Evolutionary conservation across 192 early-diverging fungal species (phyloP).

Genomic region (Coemansia sp.): DNA sequence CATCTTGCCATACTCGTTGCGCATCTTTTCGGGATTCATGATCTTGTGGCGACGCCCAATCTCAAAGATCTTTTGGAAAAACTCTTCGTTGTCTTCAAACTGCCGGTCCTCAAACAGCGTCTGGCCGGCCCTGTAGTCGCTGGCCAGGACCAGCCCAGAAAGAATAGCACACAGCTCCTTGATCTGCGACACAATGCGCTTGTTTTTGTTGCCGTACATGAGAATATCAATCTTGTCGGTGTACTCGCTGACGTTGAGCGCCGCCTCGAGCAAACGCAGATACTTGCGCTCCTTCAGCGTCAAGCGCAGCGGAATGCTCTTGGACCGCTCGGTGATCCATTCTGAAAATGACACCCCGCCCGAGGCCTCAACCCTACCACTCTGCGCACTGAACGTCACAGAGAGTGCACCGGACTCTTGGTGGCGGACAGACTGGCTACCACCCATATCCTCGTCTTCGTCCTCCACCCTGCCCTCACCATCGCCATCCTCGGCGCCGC

Average conservation of each 20-base stretch:
- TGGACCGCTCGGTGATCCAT: conserved; percentile 83
- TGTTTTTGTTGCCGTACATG: conserved; percentile 74
- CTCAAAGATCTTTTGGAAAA: conserved; percentile 71
- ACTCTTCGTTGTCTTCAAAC: conserved; percentile 73
- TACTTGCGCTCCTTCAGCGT: conserved; percentile 88
- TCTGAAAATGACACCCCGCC: conserved; percentile 61
- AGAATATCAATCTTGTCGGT: conserved; percentile 82
- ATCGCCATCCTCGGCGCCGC: too few species aligned
- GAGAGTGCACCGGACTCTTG: conserved; percentile 26
- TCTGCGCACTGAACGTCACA: conserved; percentile 39
- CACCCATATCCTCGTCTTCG: background rate
- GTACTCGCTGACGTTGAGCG: conserved; percentile 86
- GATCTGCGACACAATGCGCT: conserved; percentile 91
- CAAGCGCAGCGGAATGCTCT: conserved; percentile 93
- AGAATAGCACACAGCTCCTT: conserved; percentile 94
- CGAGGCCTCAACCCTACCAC: conserved; percentile 37
- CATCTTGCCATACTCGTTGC: conserved; percentile 92
- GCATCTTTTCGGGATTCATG: conserved; percentile 97
- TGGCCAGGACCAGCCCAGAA: conserved; percentile 81
- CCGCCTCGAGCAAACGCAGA: conserved; percentile 91
- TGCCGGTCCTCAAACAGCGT: conserved; percentile 65
- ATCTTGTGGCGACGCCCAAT: conserved; percentile 79
- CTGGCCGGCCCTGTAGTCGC: conserved; percentile 80
- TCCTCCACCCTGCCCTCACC: conserved; percentile 10
- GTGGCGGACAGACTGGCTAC: background rate